Percentiles rank a stretch among this genome's conserved stretches.
Evolutionary conservation across 1,284 basidiomycete genomes (phyloP).

Genomic region (Ganoderma sinense): DNA sequence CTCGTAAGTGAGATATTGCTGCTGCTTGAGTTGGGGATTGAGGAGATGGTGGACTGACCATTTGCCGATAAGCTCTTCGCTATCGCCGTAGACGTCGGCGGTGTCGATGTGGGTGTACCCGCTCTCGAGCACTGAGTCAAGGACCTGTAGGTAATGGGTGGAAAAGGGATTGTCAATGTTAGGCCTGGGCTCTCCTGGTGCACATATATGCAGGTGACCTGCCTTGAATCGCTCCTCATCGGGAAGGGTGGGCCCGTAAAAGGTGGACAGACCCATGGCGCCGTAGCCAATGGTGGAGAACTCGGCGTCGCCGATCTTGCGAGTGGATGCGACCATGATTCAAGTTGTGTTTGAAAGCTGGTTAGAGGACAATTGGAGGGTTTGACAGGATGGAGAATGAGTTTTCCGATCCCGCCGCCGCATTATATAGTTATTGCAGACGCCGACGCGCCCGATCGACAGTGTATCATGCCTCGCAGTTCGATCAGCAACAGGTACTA

Average conservation of each 20-base stretch:
- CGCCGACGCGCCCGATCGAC: background rate
- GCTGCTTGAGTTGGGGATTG: background rate
- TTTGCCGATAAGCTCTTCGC: constrained; percentile 41
- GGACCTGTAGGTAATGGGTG: constrained; percentile 24
- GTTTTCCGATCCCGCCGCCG: background rate
- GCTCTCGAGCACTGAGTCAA: constrained; percentile 38
- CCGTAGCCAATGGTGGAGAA: constrained; percentile 39
- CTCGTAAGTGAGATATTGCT: background rate
- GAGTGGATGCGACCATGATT: background rate
- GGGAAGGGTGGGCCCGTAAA: constrained; percentile 30
- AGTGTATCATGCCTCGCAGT: background rate
- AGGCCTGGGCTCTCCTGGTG: background rate
- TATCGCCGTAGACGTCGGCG: constrained; percentile 40
- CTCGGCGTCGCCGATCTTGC: constrained; percentile 19
- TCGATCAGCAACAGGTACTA: background rate
- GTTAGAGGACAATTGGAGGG: background rate
- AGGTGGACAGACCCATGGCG: constrained; percentile 38
- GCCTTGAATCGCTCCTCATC: constrained; percentile 38
- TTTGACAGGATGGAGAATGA: background rate
- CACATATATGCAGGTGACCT: background rate
- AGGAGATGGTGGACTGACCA: constrained; percentile 31
- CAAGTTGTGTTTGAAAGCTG: background rate
- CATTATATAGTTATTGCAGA: background rate
- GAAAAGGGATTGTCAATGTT: too few species aligned
- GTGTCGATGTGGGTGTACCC: constrained; percentile 42